phyloP scores from a whole-genome alignment of 2,329 filamentous ascomycete species.

The Cladosporium velox region DNA sequence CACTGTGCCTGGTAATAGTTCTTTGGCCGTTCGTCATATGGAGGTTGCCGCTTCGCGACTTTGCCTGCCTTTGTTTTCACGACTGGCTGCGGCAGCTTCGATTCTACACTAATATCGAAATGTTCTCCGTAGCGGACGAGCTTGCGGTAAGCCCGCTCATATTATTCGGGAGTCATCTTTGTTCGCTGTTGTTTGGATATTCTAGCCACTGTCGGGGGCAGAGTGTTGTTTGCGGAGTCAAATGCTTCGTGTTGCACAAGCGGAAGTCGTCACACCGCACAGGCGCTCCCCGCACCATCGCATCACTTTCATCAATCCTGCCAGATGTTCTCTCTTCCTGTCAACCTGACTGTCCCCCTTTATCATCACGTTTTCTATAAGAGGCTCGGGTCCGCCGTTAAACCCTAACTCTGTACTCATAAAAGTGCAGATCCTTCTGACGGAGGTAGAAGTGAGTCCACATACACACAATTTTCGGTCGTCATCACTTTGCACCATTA shows the following conservation, averaged over 20 bases:
- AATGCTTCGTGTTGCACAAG: no score
- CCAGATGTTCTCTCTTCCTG: no score
- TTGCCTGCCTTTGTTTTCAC: constrained; percentile 2
- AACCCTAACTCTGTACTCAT: no score
- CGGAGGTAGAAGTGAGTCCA: background rate
- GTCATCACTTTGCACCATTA: background rate
- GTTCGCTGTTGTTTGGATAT: background rate
- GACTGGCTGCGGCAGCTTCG: background rate
- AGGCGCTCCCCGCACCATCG: no score
- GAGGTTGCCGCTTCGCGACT: background rate
- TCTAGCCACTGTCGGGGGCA: no score
- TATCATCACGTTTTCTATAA: no score
- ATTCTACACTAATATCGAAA: background rate
- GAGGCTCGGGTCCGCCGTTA: no score
- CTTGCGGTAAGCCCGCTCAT: background rate
- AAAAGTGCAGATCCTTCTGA: no score
- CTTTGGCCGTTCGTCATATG: background rate
- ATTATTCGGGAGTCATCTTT: background rate
- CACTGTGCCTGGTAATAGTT: constrained; percentile 24
- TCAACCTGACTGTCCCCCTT: no score
- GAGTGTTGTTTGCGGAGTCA: no score
- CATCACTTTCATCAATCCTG: no score
- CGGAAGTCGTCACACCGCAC: no score
- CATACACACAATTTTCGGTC: background rate
- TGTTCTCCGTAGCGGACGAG: background rate